Conservation (phyloP, 495 filamentous ascomycete species). For the Aspergillus bertholletiae region DNA sequence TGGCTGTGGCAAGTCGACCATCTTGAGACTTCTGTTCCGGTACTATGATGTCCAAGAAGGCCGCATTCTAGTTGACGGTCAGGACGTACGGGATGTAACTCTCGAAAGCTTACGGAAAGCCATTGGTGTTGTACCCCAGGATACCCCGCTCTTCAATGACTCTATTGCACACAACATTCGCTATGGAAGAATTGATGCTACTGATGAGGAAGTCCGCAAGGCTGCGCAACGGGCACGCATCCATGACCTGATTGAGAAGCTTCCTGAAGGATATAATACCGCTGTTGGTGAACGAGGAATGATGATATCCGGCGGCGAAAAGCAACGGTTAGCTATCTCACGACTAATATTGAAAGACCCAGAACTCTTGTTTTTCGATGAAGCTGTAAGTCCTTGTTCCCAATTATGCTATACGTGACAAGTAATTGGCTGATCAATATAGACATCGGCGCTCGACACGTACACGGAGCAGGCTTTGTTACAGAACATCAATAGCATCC, state of each 20-base stretch:
- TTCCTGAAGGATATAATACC: slow-evolving; percentile 86
- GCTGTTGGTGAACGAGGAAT: slow-evolving; percentile 93
- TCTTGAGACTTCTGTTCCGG: slow-evolving; percentile 85
- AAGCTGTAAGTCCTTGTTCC: slow-evolving; percentile 59
- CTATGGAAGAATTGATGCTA: slow-evolving; percentile 84
- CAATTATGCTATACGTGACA: not conserved
- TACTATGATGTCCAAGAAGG: slow-evolving; percentile 90
- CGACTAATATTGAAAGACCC: slow-evolving; percentile 89
- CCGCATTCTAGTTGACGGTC: slow-evolving; percentile 85
- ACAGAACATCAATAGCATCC: slow-evolving; percentile 88
- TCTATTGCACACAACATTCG: slow-evolving; percentile 92
- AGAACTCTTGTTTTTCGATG: slow-evolving; percentile 91
- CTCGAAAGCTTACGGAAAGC: slow-evolving; percentile 77
- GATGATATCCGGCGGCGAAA: slow-evolving; percentile 98
- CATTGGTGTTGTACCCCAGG: slow-evolving; percentile 96
- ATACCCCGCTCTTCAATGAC: slow-evolving; percentile 95
- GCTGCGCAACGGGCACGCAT: slow-evolving; percentile 81
- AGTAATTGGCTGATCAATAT: slow-evolving; percentile 10
- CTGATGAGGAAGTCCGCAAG: slow-evolving; percentile 64
- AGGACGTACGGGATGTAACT: slow-evolving; percentile 81
- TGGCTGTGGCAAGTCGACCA: slow-evolving; percentile 94
- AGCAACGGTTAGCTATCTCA: slow-evolving; percentile 87
- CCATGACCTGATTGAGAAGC: slow-evolving; percentile 70
- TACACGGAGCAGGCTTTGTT: slow-evolving; percentile 92
- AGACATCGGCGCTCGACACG: slow-evolving; percentile 91